These are phyloP conservation scores for Monilinia aucupariae DNA, from an alignment of 2,329 filamentous ascomycete species.

Conservation along the genomic window DNA sequence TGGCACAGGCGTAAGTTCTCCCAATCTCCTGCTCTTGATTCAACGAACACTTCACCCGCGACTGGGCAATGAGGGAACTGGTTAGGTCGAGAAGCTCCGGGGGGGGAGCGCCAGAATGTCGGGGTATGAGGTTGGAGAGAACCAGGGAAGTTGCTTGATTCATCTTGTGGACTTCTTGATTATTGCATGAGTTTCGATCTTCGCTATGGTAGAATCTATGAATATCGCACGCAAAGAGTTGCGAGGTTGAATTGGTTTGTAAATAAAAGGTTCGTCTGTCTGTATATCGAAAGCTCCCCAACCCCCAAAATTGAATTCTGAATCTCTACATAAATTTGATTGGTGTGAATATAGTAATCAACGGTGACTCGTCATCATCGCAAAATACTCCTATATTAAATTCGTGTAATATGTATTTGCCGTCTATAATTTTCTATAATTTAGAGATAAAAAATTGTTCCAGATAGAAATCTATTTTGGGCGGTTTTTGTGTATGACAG, in stretches of 20 bases:
- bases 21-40: constrained; percentile 84
- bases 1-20: constrained; percentile 76
- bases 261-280: background rate
- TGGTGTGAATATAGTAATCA: too few relatives aligned
- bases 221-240: background rate
- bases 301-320: too few relatives aligned
- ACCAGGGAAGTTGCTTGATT: constrained; percentile 69
- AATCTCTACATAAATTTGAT: too few relatives aligned
- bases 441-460: too few relatives aligned
- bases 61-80: constrained; percentile 71
- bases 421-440: too few relatives aligned
- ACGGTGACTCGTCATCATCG: too few relatives aligned
- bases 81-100: constrained; percentile 66
- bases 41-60: constrained; percentile 68
- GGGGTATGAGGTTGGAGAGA: constrained; percentile 68
- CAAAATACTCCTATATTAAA: too few relatives aligned
- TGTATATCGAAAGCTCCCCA: background rate
- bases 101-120: constrained; percentile 62
- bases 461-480: too few relatives aligned
- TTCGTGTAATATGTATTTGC: too few relatives aligned
- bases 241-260: background rate
- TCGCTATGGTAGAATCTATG: background rate
- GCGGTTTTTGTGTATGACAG: too few relatives aligned
- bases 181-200: background rate
- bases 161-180: constrained; percentile 45